Base-by-base conservation (phyloP, 2,329 filamentous ascomycete genomes). In the Fusarium sp. region DNA sequence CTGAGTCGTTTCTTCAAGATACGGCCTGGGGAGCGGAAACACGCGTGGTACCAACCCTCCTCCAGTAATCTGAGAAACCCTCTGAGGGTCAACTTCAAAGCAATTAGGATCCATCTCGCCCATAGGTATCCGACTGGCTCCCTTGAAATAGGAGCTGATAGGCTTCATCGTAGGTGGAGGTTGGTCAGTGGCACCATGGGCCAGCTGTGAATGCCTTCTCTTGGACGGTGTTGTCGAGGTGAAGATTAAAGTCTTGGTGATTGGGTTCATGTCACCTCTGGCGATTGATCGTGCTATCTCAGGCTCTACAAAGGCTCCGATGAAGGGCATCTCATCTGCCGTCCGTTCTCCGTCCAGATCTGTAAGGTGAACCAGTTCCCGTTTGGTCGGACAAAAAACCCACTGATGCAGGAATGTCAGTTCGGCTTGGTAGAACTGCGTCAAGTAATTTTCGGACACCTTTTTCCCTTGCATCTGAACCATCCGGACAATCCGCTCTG, bases 381-480 rank as follows among this genome's bases (percentile, higher is more conserved):
- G 87, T 47, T 88, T 87, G 42, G 87, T 85, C 1, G 96, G 95
- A 80, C 96, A 98, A 81, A 94, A 99, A 7, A 98, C 96, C 83
- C 96, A 93, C 84, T 98, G 96, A 79, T 98, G 93, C 24, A 98
- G 84, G 79, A 99, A 99, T 0, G 96, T 98, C 75, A 94, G 86
- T 82, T 99, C 96, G 0, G 96, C 96, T 80, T 96, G 92, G 70
- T 90, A 89, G 80, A 98, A 99, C 26, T 89, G 87, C 13, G 93
- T 90, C 34, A 96, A 84, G 80, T 98, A 99, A 70, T 93, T 92
- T 44, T 91, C 85, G 1, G 96, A 95, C 15, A 99, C 89, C 76
- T 91, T 92, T 80, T 97, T 95, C 24, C 94, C 95, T 62, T 98
- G 95, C 74, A 98, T 97, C 75, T 95, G 94, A 26, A 98, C 85